Conservation (phyloP, 202 grass and related monocot genomes). For the Bolboschoenoplectus hybrid region DNA sequence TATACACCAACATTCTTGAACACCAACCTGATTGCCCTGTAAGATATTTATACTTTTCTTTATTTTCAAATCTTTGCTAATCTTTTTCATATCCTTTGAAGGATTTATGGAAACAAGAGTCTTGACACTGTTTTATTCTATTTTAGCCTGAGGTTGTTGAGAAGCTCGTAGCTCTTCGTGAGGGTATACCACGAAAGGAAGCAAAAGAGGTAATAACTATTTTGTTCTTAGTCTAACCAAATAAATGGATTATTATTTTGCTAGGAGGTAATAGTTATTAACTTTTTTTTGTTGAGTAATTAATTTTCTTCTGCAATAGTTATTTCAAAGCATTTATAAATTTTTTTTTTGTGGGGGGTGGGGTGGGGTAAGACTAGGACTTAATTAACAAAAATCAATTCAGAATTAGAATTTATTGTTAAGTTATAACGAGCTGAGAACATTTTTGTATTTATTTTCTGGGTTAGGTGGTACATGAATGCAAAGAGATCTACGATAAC, state of each 20-base stretch:
- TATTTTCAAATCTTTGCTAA: not conserved
- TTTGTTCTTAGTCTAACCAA: not conserved
- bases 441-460: conserved; percentile 28
- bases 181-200: conserved; percentile 96
- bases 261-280: not conserved
- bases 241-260: conserved; percentile 11
- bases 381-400: not conserved
- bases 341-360: too few relatives aligned
- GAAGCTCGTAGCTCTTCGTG: conserved; percentile 87
- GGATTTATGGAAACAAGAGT: conserved; percentile 33
- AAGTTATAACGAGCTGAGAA: not conserved
- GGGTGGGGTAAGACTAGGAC: not conserved
- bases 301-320: not conserved
- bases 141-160: conserved; percentile 93
- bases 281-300: not conserved
- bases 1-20: conserved; percentile 98
- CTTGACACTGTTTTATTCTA: conserved; percentile 31
- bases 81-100: not conserved
- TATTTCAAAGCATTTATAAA: too few relatives aligned
- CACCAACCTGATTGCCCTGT: conserved; percentile 98
- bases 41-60: conserved; percentile 45
- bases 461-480: conserved; percentile 95
- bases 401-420: not conserved
- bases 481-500: conserved; percentile 93
- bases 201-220: conserved; percentile 80